Percentiles rank a stretch among this genome's conserved stretches.
These are phyloP conservation scores for Styphnolobium japonicum DNA, from an alignment of 306 rosid species.

Conservation along the genomic window DNA sequence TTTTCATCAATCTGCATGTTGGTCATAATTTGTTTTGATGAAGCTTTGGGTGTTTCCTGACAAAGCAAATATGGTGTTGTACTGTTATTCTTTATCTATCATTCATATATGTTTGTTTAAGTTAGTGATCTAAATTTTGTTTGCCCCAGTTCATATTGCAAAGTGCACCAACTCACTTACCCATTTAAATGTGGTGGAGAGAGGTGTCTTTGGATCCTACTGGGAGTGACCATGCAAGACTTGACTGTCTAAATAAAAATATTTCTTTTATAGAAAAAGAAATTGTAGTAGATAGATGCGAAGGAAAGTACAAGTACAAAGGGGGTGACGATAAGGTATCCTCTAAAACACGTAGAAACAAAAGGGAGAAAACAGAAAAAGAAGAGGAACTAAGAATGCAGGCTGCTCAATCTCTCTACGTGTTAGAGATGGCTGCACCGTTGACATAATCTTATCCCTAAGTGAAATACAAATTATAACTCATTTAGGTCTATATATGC, in stretches of 20 bases:
- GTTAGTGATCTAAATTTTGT: background rate
- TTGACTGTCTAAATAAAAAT: background rate
- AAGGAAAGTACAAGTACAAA: background rate
- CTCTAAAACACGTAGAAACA: background rate
- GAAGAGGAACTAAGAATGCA: background rate
- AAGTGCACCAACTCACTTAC: background rate
- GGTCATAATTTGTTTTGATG: background rate
- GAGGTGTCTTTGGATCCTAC: background rate
- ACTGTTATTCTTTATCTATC: background rate
- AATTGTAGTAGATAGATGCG: background rate
- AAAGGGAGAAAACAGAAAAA: background rate
- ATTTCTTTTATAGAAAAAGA: background rate
- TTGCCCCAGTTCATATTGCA: background rate
- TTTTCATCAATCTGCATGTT: background rate
- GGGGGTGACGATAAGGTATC: constrained; percentile 7
- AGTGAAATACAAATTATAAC: background rate
- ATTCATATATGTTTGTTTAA: background rate
- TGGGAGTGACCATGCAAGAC: background rate
- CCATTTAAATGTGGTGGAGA: background rate
- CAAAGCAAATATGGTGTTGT: background rate
- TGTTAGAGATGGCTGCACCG: too few relatives aligned
- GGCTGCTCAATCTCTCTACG: too few relatives aligned
- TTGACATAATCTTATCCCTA: constrained; percentile 4
- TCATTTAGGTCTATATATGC: too few relatives aligned
- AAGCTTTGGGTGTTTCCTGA: background rate